Evolutionary conservation across 805 yeast genomes (phyloP).

Genomic region (Pichia cabralensis): DNA sequence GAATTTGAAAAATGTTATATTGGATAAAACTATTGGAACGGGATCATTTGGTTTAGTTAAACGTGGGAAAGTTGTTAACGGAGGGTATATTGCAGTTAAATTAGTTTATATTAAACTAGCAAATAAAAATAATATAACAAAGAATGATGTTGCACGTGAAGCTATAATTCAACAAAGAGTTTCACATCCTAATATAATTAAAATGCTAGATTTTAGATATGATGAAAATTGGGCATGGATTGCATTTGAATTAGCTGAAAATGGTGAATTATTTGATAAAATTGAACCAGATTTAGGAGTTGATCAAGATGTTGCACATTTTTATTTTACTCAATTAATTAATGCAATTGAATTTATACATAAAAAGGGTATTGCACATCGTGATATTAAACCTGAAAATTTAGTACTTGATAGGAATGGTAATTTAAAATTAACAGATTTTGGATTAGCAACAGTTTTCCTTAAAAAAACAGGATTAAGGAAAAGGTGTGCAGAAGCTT

Average conservation of each 20-base stretch:
- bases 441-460: conserved; percentile 62
- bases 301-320: conserved; percentile 54
- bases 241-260: conserved; percentile 57
- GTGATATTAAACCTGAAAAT: conserved; percentile 65
- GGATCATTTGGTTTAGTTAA: conserved; percentile 63
- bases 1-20: conserved; percentile 32
- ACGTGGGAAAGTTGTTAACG: conserved; percentile 28
- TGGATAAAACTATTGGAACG: conserved; percentile 50
- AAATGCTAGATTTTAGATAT: conserved; percentile 42
- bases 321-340: conserved; percentile 57
- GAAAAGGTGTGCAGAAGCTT: conserved; percentile 39
- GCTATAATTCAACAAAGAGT: conserved; percentile 50
- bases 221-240: conserved; percentile 53
- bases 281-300: conserved; percentile 70
- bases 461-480: conserved; percentile 37
- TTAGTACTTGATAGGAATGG: conserved; percentile 53
- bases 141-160: conserved; percentile 38
- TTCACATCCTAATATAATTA: conserved; percentile 49
- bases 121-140: conserved; percentile 21
- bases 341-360: conserved; percentile 55
- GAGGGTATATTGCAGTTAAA: conserved; percentile 40
- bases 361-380: conserved; percentile 51
- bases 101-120: conserved; percentile 36
- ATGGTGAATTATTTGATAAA: conserved; percentile 72
- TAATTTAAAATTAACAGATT: conserved; percentile 65